Conservation (phyloP, 2,329 filamentous ascomycete genomes). For the Pseudofabraea citricarpa region DNA sequence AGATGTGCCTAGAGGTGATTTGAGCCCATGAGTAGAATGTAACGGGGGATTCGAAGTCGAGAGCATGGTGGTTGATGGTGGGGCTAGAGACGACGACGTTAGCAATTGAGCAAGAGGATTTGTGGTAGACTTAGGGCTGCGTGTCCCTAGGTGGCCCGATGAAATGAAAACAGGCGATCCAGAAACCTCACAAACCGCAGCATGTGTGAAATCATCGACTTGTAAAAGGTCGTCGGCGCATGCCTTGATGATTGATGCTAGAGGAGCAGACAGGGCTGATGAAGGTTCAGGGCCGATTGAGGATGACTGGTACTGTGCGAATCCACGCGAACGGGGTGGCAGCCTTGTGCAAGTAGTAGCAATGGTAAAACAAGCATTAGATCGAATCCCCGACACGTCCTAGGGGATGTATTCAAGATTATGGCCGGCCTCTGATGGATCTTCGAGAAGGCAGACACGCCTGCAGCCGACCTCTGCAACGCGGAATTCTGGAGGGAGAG, state of each 20-base stretch:
- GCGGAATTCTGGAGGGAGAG: conserved; percentile 8
- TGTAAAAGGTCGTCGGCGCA: conserved; percentile 23
- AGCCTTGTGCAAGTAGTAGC: neutral
- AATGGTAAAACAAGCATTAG: neutral
- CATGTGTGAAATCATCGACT: conserved; percentile 5
- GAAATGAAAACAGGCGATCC: conserved; percentile 20
- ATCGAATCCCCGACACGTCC: neutral
- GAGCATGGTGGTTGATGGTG: conserved; percentile 51
- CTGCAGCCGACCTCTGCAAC: conserved; percentile 10
- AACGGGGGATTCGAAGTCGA: conserved; percentile 58
- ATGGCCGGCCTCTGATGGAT: conserved; percentile 7
- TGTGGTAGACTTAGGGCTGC: too few relatives aligned
- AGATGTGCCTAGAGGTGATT: conserved; percentile 48
- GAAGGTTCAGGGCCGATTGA: conserved; percentile 20
- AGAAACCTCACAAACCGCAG: conserved; percentile 10
- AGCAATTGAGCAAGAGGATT: conserved; percentile 29
- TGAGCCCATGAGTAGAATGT: conserved; percentile 63
- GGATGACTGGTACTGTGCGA: conserved; percentile 9
- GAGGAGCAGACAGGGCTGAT: conserved; percentile 20
- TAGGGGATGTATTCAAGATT: neutral
- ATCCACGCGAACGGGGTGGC: neutral
- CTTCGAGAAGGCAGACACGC: conserved; percentile 19
- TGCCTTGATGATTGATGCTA: conserved; percentile 17
- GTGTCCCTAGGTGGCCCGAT: too few relatives aligned
- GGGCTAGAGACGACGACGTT: conserved; percentile 51